phyloP scores from a whole-genome alignment of 1,284 basidiomycete genomes.

The Ganoderma resinaceum region DNA sequence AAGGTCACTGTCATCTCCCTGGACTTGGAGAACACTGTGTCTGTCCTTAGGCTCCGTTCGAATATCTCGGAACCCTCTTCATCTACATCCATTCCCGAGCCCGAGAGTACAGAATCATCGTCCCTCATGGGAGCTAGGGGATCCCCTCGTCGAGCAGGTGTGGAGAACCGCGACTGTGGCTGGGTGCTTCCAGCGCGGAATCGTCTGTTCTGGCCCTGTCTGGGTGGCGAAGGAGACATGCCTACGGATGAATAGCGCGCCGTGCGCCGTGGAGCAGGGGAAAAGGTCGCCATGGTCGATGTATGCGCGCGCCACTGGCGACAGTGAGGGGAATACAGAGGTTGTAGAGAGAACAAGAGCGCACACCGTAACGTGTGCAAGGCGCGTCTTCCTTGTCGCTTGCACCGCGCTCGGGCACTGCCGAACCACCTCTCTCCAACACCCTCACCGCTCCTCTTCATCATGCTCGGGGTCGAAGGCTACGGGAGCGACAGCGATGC shows the following conservation, averaged over 20 bases:
- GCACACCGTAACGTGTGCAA: constrained; percentile 4
- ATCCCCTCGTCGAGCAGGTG: constrained; percentile 32
- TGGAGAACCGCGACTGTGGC: constrained; percentile 41
- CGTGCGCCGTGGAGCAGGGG: constrained; percentile 41
- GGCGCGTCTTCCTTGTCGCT: constrained; percentile 25
- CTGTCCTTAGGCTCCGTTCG: constrained; percentile 48
- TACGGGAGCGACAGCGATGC: constrained; percentile 76
- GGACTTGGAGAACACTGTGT: constrained; percentile 73
- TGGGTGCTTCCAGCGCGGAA: constrained; percentile 33
- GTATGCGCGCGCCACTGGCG: constrained; percentile 21
- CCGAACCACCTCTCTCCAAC: constrained; percentile 25
- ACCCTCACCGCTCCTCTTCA: constrained; percentile 22
- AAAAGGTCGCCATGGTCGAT: constrained; percentile 39
- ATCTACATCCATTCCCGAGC: constrained; percentile 70
- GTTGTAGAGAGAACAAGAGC: constrained; percentile 18
- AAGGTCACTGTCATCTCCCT: constrained; percentile 73
- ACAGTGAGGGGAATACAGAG: neutral
- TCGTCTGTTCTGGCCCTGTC: constrained; percentile 29
- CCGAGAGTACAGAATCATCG: constrained; percentile 46
- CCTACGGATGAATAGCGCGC: constrained; percentile 33
- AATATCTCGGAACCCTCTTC: constrained; percentile 42
- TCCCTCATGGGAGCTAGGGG: constrained; percentile 35
- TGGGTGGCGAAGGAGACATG: constrained; percentile 33
- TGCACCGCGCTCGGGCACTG: constrained; percentile 27
- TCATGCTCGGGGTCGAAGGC: constrained; percentile 76